These are phyloP conservation scores for Botryobasidium botryosum DNA, from an alignment of 768 basidiomycete species.

Conservation along the genomic window DNA sequence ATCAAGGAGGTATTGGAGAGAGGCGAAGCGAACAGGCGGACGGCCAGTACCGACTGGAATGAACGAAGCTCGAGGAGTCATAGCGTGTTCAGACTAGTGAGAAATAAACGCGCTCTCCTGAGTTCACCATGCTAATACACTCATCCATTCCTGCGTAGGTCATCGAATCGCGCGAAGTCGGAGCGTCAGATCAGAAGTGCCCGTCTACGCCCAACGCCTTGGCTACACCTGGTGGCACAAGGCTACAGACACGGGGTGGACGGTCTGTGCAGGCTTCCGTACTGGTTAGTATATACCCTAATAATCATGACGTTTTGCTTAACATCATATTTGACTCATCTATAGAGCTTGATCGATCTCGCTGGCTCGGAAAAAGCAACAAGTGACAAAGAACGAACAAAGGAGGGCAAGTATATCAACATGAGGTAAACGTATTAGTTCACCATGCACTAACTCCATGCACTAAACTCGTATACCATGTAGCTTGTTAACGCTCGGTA, in stretches of 20 bases:
- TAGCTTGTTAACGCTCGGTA: constrained; percentile 81
- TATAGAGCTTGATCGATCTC: constrained; percentile 79
- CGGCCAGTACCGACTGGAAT: constrained; percentile 98
- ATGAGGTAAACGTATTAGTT: constrained; percentile 20
- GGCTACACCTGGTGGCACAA: constrained; percentile 41
- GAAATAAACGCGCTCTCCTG: constrained; percentile 4
- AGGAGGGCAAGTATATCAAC: constrained; percentile 95
- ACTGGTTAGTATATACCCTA: constrained; percentile 29
- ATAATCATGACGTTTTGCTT: constrained; percentile 2
- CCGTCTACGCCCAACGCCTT: constrained; percentile 18
- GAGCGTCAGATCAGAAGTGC: constrained; percentile 12
- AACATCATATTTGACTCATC: background rate
- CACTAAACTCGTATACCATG: background rate
- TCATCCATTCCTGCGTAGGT: constrained; percentile 14
- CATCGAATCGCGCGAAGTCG: constrained; percentile 68
- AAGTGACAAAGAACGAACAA: constrained; percentile 85
- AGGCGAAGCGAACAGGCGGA: constrained; percentile 75
- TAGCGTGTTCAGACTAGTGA: constrained; percentile 79
- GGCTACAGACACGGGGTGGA: constrained; percentile 61
- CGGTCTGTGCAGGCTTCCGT: constrained; percentile 64
- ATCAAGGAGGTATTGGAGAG: constrained; percentile 72
- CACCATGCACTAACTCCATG: background rate
- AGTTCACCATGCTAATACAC: background rate
- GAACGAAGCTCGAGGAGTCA: constrained; percentile 88
- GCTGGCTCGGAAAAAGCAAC: constrained; percentile 96